Base-by-base conservation (phyloP, 2,329 filamentous ascomycete genomes). In the Dryadomyces quercus-mongolicae region DNA sequence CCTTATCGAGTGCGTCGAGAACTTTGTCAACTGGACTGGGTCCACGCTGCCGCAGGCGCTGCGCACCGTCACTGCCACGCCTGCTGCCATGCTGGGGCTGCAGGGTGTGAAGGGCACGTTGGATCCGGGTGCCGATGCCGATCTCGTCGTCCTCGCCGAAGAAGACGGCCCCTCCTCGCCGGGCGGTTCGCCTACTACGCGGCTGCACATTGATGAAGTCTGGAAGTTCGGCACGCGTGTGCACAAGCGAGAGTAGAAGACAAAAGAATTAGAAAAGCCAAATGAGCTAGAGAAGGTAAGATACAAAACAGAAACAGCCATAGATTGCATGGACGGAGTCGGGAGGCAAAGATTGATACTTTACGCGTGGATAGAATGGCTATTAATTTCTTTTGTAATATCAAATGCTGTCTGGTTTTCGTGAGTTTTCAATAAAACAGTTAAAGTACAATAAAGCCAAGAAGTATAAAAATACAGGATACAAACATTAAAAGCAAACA, bases 1-100 rank as follows among this genome's bases (percentile, higher is more conserved):
- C 7, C 74, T 94, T n/a, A 77, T 91, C 44, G 85, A 92, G 61
- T 93, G 88, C 62, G 81, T 91, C 54, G 85, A 82, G 64, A 93
- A 93, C 67, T 91, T 93, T 66, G 73, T 88, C 60, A 77, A 77
- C 56, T 92, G 85, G 84, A 84, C 84, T 1, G 85, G 84, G 15
- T 77, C 80, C 5, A 76, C 74, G 40, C 76, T 91, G 40, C 80
- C 85, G 0, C 77, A 84, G 63, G 86, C 84, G 1, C 68, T 93
- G 48, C 79, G 77, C 58, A 79, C 86, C 9, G 88, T 91, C 34
- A 93, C 88, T 0, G 73, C 78, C 38, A 90, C 87, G 1, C 88
- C 88, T 1, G 87, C 88, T 1, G 77, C 75, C 49, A 88, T 93
- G 85, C 70, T 93, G 18, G 85, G 85, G 0, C 63, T 91, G 45